Percentiles rank a stretch among this genome's conserved stretches.
Evolutionary conservation across 2,329 filamentous ascomycete species (phyloP).

Genomic region (Fusarium lateritium): DNA sequence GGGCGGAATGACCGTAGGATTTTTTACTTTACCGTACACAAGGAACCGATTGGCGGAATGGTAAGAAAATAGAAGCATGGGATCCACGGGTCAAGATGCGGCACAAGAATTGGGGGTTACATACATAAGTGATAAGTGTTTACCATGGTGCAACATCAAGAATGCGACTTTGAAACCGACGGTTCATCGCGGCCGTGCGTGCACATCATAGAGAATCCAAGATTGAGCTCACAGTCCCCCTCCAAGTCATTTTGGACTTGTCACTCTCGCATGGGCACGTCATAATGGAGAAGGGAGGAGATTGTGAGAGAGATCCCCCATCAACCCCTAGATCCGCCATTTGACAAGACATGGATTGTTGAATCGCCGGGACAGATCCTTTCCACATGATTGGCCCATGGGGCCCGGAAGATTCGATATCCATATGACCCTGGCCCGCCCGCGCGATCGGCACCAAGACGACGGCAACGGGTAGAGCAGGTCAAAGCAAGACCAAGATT

Average conservation of each 20-base stretch:
- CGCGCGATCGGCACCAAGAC: conserved; percentile 43
- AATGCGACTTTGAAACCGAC: conserved; percentile 12
- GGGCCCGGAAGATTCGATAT: conserved; percentile 25
- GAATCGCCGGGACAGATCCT: conserved; percentile 26
- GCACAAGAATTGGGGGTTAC: conserved; percentile 17
- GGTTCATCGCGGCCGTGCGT: conserved; percentile 8
- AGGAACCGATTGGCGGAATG: conserved; percentile 14
- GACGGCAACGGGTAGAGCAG: conserved; percentile 31
- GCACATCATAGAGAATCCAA: not conserved
- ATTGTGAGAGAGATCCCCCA: conserved; percentile 29
- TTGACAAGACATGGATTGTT: conserved; percentile 34
- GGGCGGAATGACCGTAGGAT: conserved; percentile 5
- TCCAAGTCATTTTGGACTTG: conserved; percentile 29
- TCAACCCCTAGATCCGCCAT: conserved; percentile 34
- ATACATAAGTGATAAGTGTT: conserved; percentile 1
- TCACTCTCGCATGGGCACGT: conserved; percentile 22
- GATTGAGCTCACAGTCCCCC: conserved; percentile 7
- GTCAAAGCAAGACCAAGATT: conserved; percentile 33
- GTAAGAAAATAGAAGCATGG: conserved; percentile 32
- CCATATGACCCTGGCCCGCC: conserved; percentile 27
- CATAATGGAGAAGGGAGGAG: conserved; percentile 33
- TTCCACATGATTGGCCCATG: conserved; percentile 24
- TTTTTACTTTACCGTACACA: conserved; percentile 4
- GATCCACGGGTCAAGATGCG: conserved; percentile 24
- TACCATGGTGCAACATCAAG: conserved; percentile 17